Evolutionary conservation across 306 rosid species (phyloP), one percentile per base, ranked within the genome.

Genomic region (Coriaria nepalensis): DNA sequence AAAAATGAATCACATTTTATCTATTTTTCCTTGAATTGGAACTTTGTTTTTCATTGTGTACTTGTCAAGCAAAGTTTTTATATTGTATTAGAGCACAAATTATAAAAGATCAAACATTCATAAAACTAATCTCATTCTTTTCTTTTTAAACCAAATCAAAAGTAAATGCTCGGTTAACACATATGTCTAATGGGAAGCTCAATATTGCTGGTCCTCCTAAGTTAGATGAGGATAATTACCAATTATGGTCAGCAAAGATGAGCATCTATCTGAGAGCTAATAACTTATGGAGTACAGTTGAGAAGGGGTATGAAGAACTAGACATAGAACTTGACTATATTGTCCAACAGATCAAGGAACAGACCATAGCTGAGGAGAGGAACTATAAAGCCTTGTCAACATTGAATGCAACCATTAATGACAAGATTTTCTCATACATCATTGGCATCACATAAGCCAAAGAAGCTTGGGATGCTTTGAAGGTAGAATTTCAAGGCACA

Each of bases 391-490:
- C 6, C 38, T 3, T 8, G 10, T 0, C 53, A 7, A 7, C n/a
- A 10, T 44, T 56, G 13, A 14, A 43, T 13, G 34, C 13, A 43
- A 33, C 32, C n/a, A 40, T 55, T n/a, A 42, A 49, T 5, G 0
- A 50, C 9, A 34, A 48, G 4, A 43, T 55, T 5, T 53, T 53
- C 38, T 40, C 35, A 32, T 29, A 12, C 1, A 55, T 55, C 39
- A 56, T 56, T 50, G 11, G 51, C 0, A 5, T 43, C 5, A 45
- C 13, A 5, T 33, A 8, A 40, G 42, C 49, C 10, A 38, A 49
- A 8, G 43, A 15, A 4, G 51, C 51, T 0, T 60, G 44, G 65
- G 49, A 50, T 38, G 50, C 3, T 9, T 43, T 60, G 15, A 49
- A 60, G 10, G 9, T 6, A 10, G 39, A 39, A 13, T 60, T 33